phyloP scores from a whole-genome alignment of 2,329 filamentous ascomycete genomes.

The Rhinocladiella similis region DNA sequence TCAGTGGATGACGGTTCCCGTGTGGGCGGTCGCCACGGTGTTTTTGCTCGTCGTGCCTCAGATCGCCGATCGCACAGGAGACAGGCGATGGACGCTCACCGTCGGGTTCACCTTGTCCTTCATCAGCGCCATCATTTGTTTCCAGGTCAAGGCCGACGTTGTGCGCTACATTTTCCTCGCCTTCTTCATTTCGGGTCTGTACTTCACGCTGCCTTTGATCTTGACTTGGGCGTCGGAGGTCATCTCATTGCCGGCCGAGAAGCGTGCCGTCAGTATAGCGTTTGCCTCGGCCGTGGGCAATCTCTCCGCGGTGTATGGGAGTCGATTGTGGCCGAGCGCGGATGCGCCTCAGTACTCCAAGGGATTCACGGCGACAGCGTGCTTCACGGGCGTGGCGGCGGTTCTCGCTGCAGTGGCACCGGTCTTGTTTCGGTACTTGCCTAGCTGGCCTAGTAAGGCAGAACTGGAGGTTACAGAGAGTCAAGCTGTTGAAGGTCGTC shows the following conservation, averaged over 20 bases:
- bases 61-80: conserved; percentile 30
- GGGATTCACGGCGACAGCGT: conserved; percentile 6
- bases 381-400: neutral
- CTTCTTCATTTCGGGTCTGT: conserved; percentile 35
- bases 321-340: conserved; percentile 61
- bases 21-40: conserved; percentile 32
- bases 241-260: conserved; percentile 72
- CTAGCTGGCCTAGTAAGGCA: conserved; percentile 1
- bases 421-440: neutral
- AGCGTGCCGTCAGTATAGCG: conserved; percentile 69
- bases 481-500: no score
- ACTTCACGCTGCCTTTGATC: conserved; percentile 53
- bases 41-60: conserved; percentile 35
- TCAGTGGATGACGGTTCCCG: conserved; percentile 39
- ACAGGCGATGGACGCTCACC: conserved; percentile 33
- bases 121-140: conserved; percentile 71
- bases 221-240: conserved; percentile 75
- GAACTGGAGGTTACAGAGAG: neutral
- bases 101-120: conserved; percentile 46
- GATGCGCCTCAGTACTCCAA: conserved; percentile 38
- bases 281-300: conserved; percentile 75
- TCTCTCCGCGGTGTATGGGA: conserved; percentile 67
- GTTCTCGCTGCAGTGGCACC: neutral
- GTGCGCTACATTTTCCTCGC: conserved; percentile 68
- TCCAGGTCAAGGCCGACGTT: conserved; percentile 57